Base-by-base conservation (phyloP, 306 rosid species). In the Quercus wislizeni region DNA sequence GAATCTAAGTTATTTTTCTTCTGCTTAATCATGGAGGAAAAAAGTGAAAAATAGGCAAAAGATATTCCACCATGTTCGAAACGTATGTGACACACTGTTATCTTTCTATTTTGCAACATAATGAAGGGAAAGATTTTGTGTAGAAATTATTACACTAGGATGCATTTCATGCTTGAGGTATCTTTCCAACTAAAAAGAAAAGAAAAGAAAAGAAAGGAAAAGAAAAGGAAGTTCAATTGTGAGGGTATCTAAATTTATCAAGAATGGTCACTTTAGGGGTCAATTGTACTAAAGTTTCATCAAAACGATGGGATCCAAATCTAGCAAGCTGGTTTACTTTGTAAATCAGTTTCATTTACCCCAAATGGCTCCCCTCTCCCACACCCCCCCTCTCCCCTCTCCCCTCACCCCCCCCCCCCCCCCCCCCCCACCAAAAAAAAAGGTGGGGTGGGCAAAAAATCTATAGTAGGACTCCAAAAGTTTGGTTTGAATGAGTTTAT, bases 221-320 rank as follows among this genome's bases (percentile, higher is more conserved):
- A 38, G 54, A 62, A 80, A 20, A 73, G 33, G 17, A 11, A 49
- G 5, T 49, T 49, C 54, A 49, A 49, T 76, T 78, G 6, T 51
- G 27, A 62, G 74, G 55, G 69, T 31, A 59, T 58, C 58, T 21
- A 71, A 20, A 57, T 69, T 19, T 81, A 57, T 70, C 63, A 75
- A 64, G 81, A 73, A 74, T 79, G 77, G 76, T 74, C 74, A 59
- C 83, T 88, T 84, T 82, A 78, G 74, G 78, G 75, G 86, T 77
- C 88, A 83, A 76, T 38, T 51, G 35, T 25, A 64, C 27, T 62
- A 73, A 86, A 74, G 58, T 59, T 73, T 75, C 83, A 70, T 71
- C 71, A 78, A 81, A 62, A 68, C 78, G 73, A 17, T 64, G 77
- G 80, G 69, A 75, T 76, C 84, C 71, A 87, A 77, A 83, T 85